Conservation (phyloP, 1,284 basidiomycete genomes). For the Tilletiaria anomala region DNA sequence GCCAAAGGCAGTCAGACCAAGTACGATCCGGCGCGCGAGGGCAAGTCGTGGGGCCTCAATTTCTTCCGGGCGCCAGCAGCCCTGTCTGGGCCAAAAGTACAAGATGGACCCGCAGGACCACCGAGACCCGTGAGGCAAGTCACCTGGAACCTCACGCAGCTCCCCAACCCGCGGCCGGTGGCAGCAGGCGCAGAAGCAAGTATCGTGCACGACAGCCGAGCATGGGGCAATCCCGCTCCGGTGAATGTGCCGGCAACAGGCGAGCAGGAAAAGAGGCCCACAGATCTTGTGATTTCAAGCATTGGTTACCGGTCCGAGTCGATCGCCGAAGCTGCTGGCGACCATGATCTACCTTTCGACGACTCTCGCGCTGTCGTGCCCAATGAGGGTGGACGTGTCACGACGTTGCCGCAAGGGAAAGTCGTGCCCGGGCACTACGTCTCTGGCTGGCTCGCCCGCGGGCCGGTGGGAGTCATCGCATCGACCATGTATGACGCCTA, state of each 20-base stretch:
- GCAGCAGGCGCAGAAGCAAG: too few species aligned
- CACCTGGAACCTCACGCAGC: slow-evolving; percentile 23
- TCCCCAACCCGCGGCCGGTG: too few species aligned
- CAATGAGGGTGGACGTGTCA: slow-evolving; percentile 10
- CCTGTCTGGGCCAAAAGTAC: slow-evolving; percentile 3
- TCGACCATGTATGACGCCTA: slow-evolving; percentile 90
- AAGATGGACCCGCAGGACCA: background rate
- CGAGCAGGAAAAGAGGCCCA: too few species aligned
- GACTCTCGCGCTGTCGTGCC: slow-evolving; percentile 5
- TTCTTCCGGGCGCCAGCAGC: slow-evolving; percentile 25
- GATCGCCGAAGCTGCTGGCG: background rate
- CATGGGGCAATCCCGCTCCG: too few species aligned
- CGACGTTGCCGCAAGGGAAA: too few species aligned
- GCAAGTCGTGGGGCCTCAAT: slow-evolving; percentile 26
- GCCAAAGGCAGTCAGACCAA: slow-evolving; percentile 52
- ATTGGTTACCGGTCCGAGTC: background rate
- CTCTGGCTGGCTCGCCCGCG: slow-evolving; percentile 82
- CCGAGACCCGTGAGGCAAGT: slow-evolving; percentile 7
- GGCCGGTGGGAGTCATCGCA: slow-evolving; percentile 81
- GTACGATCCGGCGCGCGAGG: background rate
- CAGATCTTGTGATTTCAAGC: background rate
- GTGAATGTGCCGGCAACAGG: too few species aligned
- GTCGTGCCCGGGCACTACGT: slow-evolving; percentile 69
- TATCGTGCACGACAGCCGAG: too few species aligned
- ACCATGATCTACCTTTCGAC: background rate